Base-by-base conservation (phyloP, 805 yeast genomes). In the Kodamaea fukazawae region DNA sequence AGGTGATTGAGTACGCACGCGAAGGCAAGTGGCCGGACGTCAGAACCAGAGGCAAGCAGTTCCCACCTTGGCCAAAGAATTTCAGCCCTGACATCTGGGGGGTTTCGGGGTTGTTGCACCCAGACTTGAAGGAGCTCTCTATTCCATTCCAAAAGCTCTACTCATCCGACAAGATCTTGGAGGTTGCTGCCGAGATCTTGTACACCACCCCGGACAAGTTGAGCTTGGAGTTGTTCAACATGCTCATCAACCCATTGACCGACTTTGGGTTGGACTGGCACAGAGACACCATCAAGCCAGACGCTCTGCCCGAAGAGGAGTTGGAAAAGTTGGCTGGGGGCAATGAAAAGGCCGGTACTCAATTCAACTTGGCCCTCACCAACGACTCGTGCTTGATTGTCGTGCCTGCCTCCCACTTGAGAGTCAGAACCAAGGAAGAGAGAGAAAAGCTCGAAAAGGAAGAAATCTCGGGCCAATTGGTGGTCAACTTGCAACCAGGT, bases 211-310 rank as follows among this genome's bases (percentile, higher is more conserved):
- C 49, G 12, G 50, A 57, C 14, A 55, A 58, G 8, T 52, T 74
- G 23, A 60, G 64, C 6, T 72, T 74, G 76, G 79, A 73, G 46
- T 60, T 74, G 36, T 62, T 74, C 52, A 73, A 74, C 51, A 71
- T 74, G 78, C 63, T 74, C 43, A 71, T 74, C 46, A 73, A 73
- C 45, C 79, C 79, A 3, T 58, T 70, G 40, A 69, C 75, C 8
- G 76, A 73, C 51, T 74, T 74, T 53, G 78, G 65, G n/a, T 60
- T 74, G 46, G 73, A 68, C 43, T 74, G 79, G 79, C 79, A 75
- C 51, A 58, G 79, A 29, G 79, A 75, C 51, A 66, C 67, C 45
- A 71, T 75, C 38, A 63, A 63, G 41, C 76, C 77, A 9, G 75
- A 70, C 20, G 76, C 58, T 13, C 54, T 69, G 4, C 63, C 60